phyloP scores from a whole-genome alignment of 2,329 filamentous ascomycete species.

The Fusarium solani-melongenae region DNA sequence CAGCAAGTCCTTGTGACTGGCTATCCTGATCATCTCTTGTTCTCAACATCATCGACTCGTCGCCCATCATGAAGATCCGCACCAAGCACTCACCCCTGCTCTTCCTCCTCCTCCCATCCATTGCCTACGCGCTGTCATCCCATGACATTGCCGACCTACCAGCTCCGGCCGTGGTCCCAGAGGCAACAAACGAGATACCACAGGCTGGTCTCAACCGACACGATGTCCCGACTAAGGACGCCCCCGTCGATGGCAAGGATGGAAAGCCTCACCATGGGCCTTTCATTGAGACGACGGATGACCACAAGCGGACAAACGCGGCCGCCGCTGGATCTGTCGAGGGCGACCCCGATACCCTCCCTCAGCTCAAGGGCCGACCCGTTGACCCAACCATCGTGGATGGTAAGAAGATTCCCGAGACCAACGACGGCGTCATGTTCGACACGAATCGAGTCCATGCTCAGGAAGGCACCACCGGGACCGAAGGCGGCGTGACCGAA shows the following conservation, averaged over 20 bases:
- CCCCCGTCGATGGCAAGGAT: constrained; percentile 91
- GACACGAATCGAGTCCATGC: constrained; percentile 81
- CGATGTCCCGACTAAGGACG: constrained; percentile 72
- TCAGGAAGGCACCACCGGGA: constrained; percentile 88
- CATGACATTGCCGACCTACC: constrained; percentile 39
- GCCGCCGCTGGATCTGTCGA: constrained; percentile 25
- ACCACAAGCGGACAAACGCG: constrained; percentile 41
- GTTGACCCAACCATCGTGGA: constrained; percentile 65
- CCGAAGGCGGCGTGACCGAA: constrained; percentile 88
- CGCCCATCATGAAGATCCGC: constrained; percentile 68
- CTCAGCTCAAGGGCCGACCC: constrained; percentile 62
- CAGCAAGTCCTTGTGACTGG: constrained; percentile 14
- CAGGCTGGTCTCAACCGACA: constrained; percentile 49
- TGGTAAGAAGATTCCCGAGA: constrained; percentile 70
- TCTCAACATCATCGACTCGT: constrained; percentile 5
- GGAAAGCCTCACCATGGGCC: constrained; percentile 94
- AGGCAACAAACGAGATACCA: constrained; percentile 41
- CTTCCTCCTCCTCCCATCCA: constrained; percentile 68
- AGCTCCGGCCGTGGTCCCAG: constrained; percentile 40
- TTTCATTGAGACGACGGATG: constrained; percentile 69
- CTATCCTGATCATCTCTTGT: constrained; percentile 2
- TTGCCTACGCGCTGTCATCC: constrained; percentile 59
- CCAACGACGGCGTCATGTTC: constrained; percentile 90
- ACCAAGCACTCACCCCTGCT: constrained; percentile 65
- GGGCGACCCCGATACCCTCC: constrained; percentile 52